A percentile compares a stretch with the other conserved stretches of the same genome.
These are phyloP conservation scores for Antrodiella citrinella DNA, from an alignment of 768 basidiomycete species.

Conservation along the genomic window DNA sequence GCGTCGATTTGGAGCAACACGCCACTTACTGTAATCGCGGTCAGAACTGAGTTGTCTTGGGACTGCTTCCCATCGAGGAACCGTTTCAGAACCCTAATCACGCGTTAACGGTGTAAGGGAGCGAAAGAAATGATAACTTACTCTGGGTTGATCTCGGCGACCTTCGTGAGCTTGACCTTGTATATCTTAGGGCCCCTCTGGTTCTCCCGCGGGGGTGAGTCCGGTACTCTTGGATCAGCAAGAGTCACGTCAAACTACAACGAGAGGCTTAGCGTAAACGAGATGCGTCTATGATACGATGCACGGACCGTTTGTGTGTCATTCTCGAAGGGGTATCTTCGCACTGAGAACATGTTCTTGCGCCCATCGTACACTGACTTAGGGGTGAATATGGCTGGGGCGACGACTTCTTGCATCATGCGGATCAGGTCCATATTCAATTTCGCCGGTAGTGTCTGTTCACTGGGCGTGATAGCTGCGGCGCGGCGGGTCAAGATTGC, in stretches of 20 bases:
- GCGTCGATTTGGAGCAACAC: neutral
- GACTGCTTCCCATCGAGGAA: slow-evolving; percentile 61
- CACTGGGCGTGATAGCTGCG: slow-evolving; percentile 56
- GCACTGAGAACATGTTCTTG: slow-evolving; percentile 65
- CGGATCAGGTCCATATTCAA: slow-evolving; percentile 67
- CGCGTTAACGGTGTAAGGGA: neutral
- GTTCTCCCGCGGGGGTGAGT: slow-evolving; percentile 7
- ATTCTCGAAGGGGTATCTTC: slow-evolving; percentile 52
- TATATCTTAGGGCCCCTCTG: slow-evolving; percentile 49
- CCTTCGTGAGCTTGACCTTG: slow-evolving; percentile 55
- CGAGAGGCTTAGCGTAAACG: neutral
- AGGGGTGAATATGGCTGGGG: slow-evolving; percentile 64
- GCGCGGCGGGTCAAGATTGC: slow-evolving; percentile 12
- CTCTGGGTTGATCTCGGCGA: slow-evolving; percentile 83
- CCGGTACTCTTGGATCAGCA: slow-evolving; percentile 27
- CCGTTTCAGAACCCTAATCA: slow-evolving; percentile 46
- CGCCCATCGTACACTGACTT: slow-evolving; percentile 72
- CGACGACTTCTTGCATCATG: slow-evolving; percentile 47
- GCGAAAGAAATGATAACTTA: slow-evolving; percentile 19
- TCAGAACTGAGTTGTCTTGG: slow-evolving; percentile 59
- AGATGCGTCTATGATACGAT: neutral
- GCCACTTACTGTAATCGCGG: slow-evolving; percentile 50
- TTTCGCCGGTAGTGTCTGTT: slow-evolving; percentile 58
- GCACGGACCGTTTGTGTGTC: slow-evolving; percentile 41
- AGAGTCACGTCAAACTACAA: slow-evolving; percentile 56